These are phyloP conservation scores for Acorus gramineus DNA, from an alignment of 106 monocot species.

Conservation along the genomic window DNA sequence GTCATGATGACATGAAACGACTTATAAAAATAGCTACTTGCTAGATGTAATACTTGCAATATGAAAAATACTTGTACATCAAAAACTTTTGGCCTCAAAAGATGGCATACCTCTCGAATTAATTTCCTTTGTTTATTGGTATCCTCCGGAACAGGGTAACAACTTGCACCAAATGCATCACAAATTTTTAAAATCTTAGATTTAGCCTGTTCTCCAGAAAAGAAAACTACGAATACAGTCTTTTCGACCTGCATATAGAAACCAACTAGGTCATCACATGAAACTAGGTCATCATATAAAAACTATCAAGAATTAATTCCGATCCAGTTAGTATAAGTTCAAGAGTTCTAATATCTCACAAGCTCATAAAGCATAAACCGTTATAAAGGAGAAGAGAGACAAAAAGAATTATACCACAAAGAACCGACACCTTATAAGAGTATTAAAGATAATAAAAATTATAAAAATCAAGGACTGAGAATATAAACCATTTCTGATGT, in stretches of 20 bases:
- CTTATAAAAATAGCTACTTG: no score
- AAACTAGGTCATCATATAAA: neutral
- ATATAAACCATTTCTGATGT: constrained; percentile 76
- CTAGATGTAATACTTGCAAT: neutral
- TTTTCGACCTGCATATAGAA: constrained; percentile 71
- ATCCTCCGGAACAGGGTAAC: constrained; percentile 97
- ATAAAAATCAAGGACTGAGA: neutral
- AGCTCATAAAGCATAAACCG: no score
- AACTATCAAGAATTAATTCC: neutral
- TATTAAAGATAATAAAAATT: neutral
- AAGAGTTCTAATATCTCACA: no score
- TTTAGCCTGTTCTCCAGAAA: constrained; percentile 92
- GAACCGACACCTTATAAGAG: neutral
- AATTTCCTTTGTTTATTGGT: constrained; percentile 71
- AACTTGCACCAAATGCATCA: constrained; percentile 92
- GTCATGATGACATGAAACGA: no score
- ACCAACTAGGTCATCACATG: neutral
- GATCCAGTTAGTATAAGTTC: no score
- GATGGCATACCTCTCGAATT: constrained; percentile 60
- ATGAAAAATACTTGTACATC: neutral
- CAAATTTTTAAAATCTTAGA: constrained; percentile 89
- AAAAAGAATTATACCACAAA: no score
- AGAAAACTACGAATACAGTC: constrained; percentile 92
- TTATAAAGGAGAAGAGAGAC: no score
- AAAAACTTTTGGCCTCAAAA: constrained; percentile 4